A percentile compares a stretch with the other conserved stretches of the same genome.
Evolutionary conservation across 1,284 basidiomycete species (phyloP).

Genomic region (Tetrapyrgos nigripes): DNA sequence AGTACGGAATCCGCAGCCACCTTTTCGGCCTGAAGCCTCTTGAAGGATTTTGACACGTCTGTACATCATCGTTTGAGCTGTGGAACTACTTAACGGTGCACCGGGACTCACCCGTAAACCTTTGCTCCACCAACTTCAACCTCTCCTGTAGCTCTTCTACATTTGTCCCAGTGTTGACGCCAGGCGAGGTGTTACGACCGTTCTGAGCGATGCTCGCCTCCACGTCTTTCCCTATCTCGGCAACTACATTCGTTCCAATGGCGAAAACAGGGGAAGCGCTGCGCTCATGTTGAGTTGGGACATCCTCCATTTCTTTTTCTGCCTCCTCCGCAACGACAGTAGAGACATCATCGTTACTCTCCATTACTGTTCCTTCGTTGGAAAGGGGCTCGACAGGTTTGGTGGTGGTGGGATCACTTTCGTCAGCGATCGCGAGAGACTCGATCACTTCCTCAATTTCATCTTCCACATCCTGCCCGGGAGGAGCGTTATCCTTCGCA

Average conservation of each 20-base stretch:
- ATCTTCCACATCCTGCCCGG: too few species aligned
- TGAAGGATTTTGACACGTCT: conserved; percentile 83
- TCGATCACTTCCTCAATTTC: too few species aligned
- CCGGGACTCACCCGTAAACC: conserved; percentile 63
- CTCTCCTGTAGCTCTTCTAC: conserved; percentile 68
- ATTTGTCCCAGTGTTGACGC: neutral
- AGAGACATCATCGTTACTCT: neutral
- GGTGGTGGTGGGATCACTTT: too few species aligned
- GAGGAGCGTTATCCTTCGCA: too few species aligned
- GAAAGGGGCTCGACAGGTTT: too few species aligned
- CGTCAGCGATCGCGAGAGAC: too few species aligned
- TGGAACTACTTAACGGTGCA: conserved; percentile 8
- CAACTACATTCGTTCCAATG: neutral
- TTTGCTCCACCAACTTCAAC: conserved; percentile 72
- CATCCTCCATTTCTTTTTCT: neutral
- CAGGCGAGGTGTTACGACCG: neutral
- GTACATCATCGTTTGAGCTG: too few species aligned
- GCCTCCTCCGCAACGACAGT: neutral
- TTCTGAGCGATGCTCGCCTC: too few species aligned
- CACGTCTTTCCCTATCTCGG: too few species aligned
- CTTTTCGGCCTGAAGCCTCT: conserved; percentile 74
- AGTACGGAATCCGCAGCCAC: conserved; percentile 73
- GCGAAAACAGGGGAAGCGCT: neutral
- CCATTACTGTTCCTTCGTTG: too few species aligned
- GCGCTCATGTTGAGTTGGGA: neutral